Evolutionary conservation across 306 rosid genomes (phyloP), one percentile per base, ranked within the genome.

Genomic region (Canavalia ensiformis): DNA sequence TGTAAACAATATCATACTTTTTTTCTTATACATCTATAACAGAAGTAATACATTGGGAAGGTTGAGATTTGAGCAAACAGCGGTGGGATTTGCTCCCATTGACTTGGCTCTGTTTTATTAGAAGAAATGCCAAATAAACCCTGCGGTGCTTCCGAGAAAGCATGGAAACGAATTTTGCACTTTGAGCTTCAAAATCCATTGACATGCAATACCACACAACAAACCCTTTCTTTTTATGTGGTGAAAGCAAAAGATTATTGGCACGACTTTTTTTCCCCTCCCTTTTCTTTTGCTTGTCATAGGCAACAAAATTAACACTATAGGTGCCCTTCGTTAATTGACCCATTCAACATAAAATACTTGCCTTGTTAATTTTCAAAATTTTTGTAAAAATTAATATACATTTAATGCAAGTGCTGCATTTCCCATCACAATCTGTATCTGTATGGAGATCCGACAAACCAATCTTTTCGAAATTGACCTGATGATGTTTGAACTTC

Each of bases 91-190:
- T 54, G 49, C 47, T 29, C 25, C 68, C 82, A 13, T 68, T 82
- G 76, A 76, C 77, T 69, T 44, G 72, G 72, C 46, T 37, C 52
- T 70, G 70, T 70, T 64, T 62, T 52, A 83, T 72, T 64, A 54
- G 35, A 63, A 52, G 56, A 57, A 39, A 52, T 71, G 56, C 68
- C 66, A 42, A 28, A 47, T 52, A 73, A 67, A 84, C 84, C 60
- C 44, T 80, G 85, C 73, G 72, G 71, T 76, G 65, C 77, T 76
- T 81, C 81, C 81, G 46, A 77, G 66, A 81, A 72, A 81, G 59
- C 60, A 56, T 81, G 25, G 13, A 72, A 72, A 57, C 74, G 68
- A 81, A 65, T 76, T 81, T 72, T 64, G 68, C 77, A 39, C 83
- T 81, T 62, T 69, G 42, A 83, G 56, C 57, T 66, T 79, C 74